Evolutionary conservation across 345 rosid genomes (phyloP).

Genomic region (Eucalyptus curtisii): DNA sequence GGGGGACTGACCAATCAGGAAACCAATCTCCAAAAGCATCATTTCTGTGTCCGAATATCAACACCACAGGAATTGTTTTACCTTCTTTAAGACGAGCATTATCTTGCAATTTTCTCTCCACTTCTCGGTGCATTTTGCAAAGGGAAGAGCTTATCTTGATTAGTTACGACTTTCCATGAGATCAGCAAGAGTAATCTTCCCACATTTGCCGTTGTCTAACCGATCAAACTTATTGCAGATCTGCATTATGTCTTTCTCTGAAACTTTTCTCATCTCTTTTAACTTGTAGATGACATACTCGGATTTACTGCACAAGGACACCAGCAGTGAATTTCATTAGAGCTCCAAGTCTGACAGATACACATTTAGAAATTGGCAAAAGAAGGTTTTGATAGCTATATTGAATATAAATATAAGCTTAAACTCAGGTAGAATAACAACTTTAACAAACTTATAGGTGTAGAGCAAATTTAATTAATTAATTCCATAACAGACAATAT

Average conservation of each 20-base stretch:
- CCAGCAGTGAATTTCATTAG: neutral
- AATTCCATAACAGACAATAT: neutral
- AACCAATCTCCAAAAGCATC: neutral
- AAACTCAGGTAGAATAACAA: neutral
- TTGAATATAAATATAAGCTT: neutral
- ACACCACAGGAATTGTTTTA: neutral
- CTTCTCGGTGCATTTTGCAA: neutral
- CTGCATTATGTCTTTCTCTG: constrained; percentile 50
- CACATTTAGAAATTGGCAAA: neutral
- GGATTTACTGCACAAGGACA: neutral
- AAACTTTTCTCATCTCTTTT: constrained; percentile 59
- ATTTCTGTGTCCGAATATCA: neutral
- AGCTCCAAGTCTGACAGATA: constrained; percentile 30
- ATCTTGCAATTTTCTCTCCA: neutral
- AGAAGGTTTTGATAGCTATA: neutral
- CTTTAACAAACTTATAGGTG: neutral
- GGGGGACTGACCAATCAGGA: neutral
- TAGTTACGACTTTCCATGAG: constrained; percentile 32
- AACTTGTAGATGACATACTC: constrained; percentile 79
- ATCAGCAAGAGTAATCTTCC: constrained; percentile 70
- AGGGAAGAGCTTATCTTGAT: neutral
- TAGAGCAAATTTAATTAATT: neutral
- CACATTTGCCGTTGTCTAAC: constrained; percentile 56
- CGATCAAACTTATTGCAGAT: constrained; percentile 48
- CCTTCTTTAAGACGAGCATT: neutral